Evolutionary conservation across 768 basidiomycete species (phyloP).

Genomic region (Neoboletus magnificus): DNA sequence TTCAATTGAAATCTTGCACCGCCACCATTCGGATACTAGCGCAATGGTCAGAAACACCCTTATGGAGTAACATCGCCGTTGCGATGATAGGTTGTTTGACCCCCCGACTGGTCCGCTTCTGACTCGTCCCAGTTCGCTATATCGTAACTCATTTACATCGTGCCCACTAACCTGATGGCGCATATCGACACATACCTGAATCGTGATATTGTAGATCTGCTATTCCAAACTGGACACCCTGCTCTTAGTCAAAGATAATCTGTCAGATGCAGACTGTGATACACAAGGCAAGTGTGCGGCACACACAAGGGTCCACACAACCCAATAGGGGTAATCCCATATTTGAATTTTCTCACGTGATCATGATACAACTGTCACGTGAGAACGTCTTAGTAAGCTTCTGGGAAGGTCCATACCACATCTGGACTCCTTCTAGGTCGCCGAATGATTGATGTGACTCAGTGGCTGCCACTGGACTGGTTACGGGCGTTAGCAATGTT

Average conservation of each 20-base stretch:
- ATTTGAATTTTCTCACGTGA: not conserved
- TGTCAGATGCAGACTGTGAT: constrained; percentile 8
- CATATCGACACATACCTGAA: constrained; percentile 3
- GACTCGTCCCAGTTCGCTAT: not conserved
- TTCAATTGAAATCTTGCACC: constrained; percentile 12
- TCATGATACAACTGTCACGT: not conserved
- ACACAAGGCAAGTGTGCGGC: constrained; percentile 4
- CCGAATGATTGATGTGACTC: not conserved
- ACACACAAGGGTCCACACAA: not conserved
- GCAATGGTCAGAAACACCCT: constrained; percentile 7
- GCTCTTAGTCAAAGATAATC: constrained; percentile 10
- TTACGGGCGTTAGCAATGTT: too few relatives aligned
- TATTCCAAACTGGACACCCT: not conserved
- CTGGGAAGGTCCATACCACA: not conserved
- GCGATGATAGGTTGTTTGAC: constrained; percentile 3
- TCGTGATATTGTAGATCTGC: constrained; percentile 4
- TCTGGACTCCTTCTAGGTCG: not conserved
- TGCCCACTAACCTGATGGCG: constrained; percentile 13
- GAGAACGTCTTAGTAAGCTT: not conserved
- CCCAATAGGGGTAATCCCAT: constrained; percentile 3
- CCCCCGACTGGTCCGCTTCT: constrained; percentile 8
- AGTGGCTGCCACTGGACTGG: too few relatives aligned
- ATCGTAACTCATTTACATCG: constrained; percentile 1
- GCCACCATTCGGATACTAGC: constrained; percentile 4
- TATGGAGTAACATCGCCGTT: constrained; percentile 9